Conservation (phyloP, 1,284 basidiomycete species). For the Heterobasidion parviporum region DNA sequence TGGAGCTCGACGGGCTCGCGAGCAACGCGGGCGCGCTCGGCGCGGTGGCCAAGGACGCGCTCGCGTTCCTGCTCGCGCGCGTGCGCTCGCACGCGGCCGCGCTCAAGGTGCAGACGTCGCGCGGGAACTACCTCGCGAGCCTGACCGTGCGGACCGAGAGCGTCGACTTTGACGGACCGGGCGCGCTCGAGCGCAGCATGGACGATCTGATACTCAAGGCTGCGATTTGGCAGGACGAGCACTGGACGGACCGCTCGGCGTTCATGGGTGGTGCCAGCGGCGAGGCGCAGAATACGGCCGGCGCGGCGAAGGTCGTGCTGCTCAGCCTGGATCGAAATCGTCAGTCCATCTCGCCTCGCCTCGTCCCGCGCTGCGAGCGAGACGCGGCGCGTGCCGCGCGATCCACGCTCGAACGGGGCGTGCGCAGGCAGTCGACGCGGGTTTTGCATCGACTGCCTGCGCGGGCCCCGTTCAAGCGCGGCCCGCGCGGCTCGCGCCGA, state of each 20-base stretch:
- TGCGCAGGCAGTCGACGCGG: background rate
- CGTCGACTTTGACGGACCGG: constrained; percentile 58
- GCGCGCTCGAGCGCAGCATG: constrained; percentile 69
- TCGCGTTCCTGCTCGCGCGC: constrained; percentile 70
- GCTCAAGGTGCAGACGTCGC: constrained; percentile 91
- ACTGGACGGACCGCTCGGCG: constrained; percentile 81
- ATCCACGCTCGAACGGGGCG: background rate
- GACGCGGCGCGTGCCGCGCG: background rate
- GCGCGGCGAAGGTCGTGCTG: constrained; percentile 76
- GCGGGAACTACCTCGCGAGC: constrained; percentile 87
- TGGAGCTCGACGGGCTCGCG: constrained; percentile 89
- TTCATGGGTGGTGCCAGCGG: constrained; percentile 43
- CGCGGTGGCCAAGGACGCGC: constrained; percentile 62
- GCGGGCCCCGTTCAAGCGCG: no score
- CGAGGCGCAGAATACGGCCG: constrained; percentile 25
- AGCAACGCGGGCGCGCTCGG: constrained; percentile 61
- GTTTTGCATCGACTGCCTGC: no score
- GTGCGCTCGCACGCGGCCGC: constrained; percentile 68
- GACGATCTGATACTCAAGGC: constrained; percentile 93
- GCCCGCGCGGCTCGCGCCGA: no score
- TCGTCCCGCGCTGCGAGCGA: background rate
- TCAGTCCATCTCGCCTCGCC: constrained; percentile 33
- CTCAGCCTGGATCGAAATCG: constrained; percentile 89
- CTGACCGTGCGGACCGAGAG: constrained; percentile 82
- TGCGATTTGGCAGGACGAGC: constrained; percentile 86